A percentile compares a stretch with the other conserved stretches of the same genome.
phyloP scores from a whole-genome alignment of 768 basidiomycete species.

The Mycena crocata region DNA sequence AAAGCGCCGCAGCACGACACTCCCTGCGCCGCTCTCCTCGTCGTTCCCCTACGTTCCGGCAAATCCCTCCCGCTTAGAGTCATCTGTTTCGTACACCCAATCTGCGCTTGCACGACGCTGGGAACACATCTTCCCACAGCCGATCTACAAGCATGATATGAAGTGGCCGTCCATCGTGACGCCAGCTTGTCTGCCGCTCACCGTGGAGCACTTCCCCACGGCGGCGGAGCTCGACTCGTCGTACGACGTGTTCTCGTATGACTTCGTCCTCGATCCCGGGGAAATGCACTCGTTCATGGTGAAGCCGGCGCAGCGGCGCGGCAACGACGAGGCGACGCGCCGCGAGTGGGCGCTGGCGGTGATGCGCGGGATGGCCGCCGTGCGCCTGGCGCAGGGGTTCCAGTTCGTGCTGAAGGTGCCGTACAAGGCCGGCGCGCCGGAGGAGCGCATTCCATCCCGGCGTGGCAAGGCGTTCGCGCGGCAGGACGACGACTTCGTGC shows the following conservation, averaged over 20 bases:
- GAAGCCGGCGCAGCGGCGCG: conserved; percentile 58
- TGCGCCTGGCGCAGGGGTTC: conserved; percentile 93
- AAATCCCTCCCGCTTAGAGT: conserved; percentile 77
- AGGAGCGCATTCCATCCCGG: conserved; percentile 46
- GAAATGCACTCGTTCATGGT: conserved; percentile 92
- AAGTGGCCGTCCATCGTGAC: conserved; percentile 93
- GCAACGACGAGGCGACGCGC: conserved; percentile 63
- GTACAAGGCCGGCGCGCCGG: conserved; percentile 35
- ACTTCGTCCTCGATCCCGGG: conserved; percentile 85
- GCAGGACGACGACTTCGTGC: conserved; percentile 60
- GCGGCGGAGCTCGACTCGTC: conserved; percentile 77
- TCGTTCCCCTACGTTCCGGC: conserved; percentile 62
- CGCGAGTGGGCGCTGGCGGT: conserved; percentile 81
- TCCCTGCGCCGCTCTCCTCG: conserved; percentile 50
- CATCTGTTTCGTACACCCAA: conserved; percentile 69
- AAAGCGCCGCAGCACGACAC: conserved; percentile 65
- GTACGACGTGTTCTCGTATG: conserved; percentile 88
- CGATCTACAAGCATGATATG: conserved; percentile 83
- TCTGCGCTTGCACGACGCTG: conserved; percentile 87
- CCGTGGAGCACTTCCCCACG: conserved; percentile 89
- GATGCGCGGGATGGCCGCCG: conserved; percentile 94
- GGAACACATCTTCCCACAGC: conserved; percentile 86
- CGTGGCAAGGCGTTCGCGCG: conserved; percentile 70
- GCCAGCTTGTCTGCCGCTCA: conserved; percentile 90
- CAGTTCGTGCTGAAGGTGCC: conserved; percentile 82